phyloP scores from a whole-genome alignment of 768 basidiomycete species.

The Amanita fuliginea region DNA sequence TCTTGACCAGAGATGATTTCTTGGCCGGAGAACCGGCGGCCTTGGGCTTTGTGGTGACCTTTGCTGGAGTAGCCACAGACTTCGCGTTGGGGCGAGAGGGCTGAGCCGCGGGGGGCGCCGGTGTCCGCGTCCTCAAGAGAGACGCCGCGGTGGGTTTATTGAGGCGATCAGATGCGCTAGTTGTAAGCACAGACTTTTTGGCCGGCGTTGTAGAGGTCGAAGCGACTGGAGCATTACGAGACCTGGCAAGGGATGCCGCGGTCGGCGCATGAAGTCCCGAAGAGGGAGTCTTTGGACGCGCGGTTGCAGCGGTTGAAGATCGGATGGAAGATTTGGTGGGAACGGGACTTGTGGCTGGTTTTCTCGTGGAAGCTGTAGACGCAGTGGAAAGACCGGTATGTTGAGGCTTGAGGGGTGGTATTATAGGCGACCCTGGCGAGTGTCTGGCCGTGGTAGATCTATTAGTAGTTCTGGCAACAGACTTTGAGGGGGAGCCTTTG shows the following conservation, averaged over 20 bases:
- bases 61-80: slow-evolving; percentile 15
- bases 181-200: slow-evolving; percentile 45
- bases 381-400: slow-evolving; percentile 29
- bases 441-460: slow-evolving; percentile 1
- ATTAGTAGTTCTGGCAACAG: slow-evolving; percentile 8
- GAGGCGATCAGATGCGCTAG: slow-evolving; percentile 49
- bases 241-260: slow-evolving; percentile 66
- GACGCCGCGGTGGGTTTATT: slow-evolving; percentile 81
- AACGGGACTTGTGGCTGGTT: slow-evolving; percentile 13
- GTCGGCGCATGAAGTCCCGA: slow-evolving; percentile 73
- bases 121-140: slow-evolving; percentile 43
- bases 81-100: slow-evolving; percentile 15
- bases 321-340: slow-evolving; percentile 21
- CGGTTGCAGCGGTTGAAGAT: slow-evolving; percentile 23
- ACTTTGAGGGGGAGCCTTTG: slow-evolving; percentile 6
- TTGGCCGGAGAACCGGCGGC: slow-evolving; percentile 12
- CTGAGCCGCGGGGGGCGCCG: slow-evolving; percentile 21
- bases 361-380: slow-evolving; percentile 18
- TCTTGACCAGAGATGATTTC: slow-evolving; percentile 12
- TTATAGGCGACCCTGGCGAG: slow-evolving; percentile 4
- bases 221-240: slow-evolving; percentile 38
- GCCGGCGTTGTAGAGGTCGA: slow-evolving; percentile 32
- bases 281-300: slow-evolving; percentile 51
- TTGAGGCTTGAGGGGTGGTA: slow-evolving; percentile 21
- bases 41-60: slow-evolving; percentile 15